Conservation (phyloP, 2,329 filamentous ascomycete genomes). For the Microcyclospora tardicrescens region DNA sequence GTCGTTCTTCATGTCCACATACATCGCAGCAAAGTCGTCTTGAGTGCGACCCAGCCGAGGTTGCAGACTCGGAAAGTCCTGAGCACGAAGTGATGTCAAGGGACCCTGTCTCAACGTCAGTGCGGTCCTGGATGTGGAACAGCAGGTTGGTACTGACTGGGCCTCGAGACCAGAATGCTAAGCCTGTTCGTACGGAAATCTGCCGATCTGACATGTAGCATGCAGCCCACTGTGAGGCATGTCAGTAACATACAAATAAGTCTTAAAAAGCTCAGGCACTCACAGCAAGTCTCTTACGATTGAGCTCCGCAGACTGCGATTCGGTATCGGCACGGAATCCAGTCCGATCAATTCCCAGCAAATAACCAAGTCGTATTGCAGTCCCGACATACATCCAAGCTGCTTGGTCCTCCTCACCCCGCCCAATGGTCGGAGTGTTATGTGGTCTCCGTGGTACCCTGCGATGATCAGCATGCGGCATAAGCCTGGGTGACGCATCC, state of each 20-base stretch:
- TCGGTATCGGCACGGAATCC: constrained; percentile 20
- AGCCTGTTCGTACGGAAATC: constrained; percentile 21
- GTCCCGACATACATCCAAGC: constrained; percentile 24
- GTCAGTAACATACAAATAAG: no score
- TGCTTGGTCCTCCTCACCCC: constrained; percentile 22
- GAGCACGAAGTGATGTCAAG: constrained; percentile 20
- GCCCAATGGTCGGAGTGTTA: constrained; percentile 16
- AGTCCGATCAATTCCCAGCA: constrained; percentile 22
- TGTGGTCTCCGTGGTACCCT: constrained; percentile 17
- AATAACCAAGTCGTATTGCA: constrained; percentile 21
- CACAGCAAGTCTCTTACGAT: constrained; percentile 18
- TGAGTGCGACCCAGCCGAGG: constrained; percentile 10
- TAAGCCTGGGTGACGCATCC: no score
- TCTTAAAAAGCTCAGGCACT: no score
- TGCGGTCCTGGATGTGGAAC: background rate
- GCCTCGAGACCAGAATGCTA: constrained; percentile 23
- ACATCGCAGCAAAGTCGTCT: constrained; percentile 21
- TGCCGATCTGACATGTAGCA: constrained; percentile 24
- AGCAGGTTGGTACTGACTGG: constrained; percentile 1
- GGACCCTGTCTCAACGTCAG: constrained; percentile 8
- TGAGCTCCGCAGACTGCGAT: constrained; percentile 16
- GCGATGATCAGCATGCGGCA: no score
- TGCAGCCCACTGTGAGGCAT: constrained; percentile 13
- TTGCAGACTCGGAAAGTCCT: constrained; percentile 21
- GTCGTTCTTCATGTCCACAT: no score